Percentiles rank a stretch among this genome's conserved stretches.
Conservation (phyloP, 1,139 yeast genomes). For the Blastobotrys capitulatus region DNA sequence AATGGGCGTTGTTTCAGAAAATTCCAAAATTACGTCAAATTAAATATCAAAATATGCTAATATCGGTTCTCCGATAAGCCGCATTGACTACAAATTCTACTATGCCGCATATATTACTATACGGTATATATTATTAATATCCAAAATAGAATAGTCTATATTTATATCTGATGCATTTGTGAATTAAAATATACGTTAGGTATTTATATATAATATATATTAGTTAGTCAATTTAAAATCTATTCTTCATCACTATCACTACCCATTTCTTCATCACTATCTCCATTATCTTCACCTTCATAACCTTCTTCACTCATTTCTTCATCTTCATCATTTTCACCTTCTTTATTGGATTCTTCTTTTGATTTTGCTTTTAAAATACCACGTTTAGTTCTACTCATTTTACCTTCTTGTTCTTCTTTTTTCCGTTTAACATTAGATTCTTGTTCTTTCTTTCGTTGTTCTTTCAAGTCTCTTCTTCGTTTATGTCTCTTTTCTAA, state of each 20-base stretch:
- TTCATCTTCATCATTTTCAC: slow-evolving; percentile 24
- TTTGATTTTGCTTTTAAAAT: slow-evolving; percentile 40
- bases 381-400: slow-evolving; percentile 52
- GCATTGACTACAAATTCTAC: too few species aligned
- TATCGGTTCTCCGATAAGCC: too few species aligned
- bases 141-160: too few species aligned
- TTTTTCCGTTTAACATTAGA: slow-evolving; percentile 74
- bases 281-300: slow-evolving; percentile 2
- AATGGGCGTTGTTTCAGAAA: too few species aligned
- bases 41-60: too few species aligned
- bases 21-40: too few species aligned
- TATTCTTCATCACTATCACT: background rate
- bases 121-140: too few species aligned
- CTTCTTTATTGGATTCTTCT: slow-evolving; percentile 33
- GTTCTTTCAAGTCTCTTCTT: slow-evolving; percentile 56
- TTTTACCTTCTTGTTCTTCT: slow-evolving; percentile 66
- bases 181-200: too few species aligned
- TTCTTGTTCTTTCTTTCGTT: slow-evolving; percentile 73
- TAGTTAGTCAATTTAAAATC: too few species aligned
- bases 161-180: too few species aligned
- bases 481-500: slow-evolving; percentile 65
- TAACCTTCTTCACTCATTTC: slow-evolving; percentile 4
- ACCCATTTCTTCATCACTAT: background rate
- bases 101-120: too few species aligned
- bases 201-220: too few species aligned